Evolutionary conservation across 495 filamentous ascomycete species (phyloP), one percentile per base, ranked within the genome.

Genomic region (Annulohypoxylon nitens): DNA sequence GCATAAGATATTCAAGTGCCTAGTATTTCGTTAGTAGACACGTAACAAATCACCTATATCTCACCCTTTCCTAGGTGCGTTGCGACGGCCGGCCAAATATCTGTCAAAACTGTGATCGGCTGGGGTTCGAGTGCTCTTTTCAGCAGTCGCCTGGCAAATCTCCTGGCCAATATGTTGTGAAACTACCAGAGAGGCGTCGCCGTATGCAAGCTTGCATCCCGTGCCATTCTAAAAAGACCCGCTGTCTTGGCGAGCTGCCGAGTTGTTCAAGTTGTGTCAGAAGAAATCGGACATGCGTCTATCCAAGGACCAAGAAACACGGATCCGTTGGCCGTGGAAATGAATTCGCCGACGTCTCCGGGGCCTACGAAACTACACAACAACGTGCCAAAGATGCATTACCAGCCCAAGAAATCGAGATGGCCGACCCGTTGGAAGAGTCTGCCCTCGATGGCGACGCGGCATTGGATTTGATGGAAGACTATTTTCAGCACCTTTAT

Each of bases 91-190:
- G 73, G 16, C 69, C 39, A 48, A 67, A 71, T 33, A 61, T 68
- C 16, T 77, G 75, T 51, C 69, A 75, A 16, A 77, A 77, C 53
- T 77, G 75, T 61, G 72, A 75, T 43, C 69, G 75, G 58, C 41
- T 77, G 30, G 73, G 75, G 14, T 77, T 77, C 48, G 75, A 75
- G 62, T 77, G 75, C 36, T 77, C 75, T 9, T 77, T 77, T 39
- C 72, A 77, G 61, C 65, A 75, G 36, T 64, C 66, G 0, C 63
- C 69, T 41, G 53, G 73, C n/a, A 70, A 61, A 54, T 26, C 62
- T 14, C 66, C 66, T 2, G 75, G 69, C 10, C 69, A 69, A 7
- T 77, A 77, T 37, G 67, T 64, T 0, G 62, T 75, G 34, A 75
- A 77, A 53, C 62, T 71, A 0, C 75, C 73, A n/a, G 72, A 73